Evolutionary conservation across 768 basidiomycete genomes (phyloP).

Genomic region (Collybia nuda): DNA sequence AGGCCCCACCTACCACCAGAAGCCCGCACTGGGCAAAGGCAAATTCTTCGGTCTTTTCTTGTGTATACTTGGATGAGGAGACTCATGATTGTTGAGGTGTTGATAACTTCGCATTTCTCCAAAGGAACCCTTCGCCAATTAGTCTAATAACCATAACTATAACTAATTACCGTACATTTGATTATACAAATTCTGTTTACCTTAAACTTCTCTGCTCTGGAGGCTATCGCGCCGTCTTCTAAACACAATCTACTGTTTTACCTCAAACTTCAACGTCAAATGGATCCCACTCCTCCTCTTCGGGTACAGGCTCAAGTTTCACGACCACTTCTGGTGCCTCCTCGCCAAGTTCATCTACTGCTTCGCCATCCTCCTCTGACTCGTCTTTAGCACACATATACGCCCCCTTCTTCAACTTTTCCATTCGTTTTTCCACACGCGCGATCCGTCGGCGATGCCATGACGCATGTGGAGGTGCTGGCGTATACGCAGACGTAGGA

Average conservation of each 20-base stretch:
- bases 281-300: conserved; percentile 25
- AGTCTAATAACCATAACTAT: background rate
- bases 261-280: conserved; percentile 27
- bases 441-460: conserved; percentile 32
- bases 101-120: no score
- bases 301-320: conserved; percentile 12
- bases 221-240: background rate
- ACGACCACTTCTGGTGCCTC: conserved; percentile 4
- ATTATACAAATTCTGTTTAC: background rate
- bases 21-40: no score
- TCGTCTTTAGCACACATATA: conserved; percentile 30
- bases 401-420: conserved; percentile 29
- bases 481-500: conserved; percentile 35
- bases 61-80: no score
- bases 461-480: conserved; percentile 35
- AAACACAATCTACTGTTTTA: background rate
- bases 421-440: conserved; percentile 28
- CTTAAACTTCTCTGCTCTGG: background rate
- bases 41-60: no score
- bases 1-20: no score
- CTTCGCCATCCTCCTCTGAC: conserved; percentile 21
- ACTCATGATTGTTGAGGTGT: no score
- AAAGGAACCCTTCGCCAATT: no score
- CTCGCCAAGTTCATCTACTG: conserved; percentile 13
- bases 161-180: conserved; percentile 1